These are phyloP conservation scores for Cyclotella cryptica DNA, from an alignment of 108 stramenopile species.

Conservation along the genomic window DNA sequence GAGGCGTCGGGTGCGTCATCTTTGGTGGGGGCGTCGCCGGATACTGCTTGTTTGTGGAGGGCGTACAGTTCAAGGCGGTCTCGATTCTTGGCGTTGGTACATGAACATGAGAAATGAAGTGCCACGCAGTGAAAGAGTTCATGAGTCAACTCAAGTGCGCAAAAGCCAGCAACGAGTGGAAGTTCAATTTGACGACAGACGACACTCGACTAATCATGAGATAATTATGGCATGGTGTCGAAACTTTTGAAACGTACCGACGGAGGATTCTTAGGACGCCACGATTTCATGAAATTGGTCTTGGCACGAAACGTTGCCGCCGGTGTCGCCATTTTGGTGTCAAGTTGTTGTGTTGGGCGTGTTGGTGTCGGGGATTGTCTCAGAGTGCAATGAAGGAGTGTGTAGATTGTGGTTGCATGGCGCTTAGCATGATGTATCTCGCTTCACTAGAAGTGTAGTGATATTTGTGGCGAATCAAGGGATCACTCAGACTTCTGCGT, in stretches of 20 bases:
- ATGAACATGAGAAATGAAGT: neutral
- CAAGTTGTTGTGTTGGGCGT: no score
- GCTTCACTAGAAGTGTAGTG: no score
- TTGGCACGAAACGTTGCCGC: slow-evolving; percentile 71
- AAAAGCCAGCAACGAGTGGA: neutral
- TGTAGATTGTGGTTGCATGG: no score
- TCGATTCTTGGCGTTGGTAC: slow-evolving; percentile 57
- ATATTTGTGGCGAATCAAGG: no score
- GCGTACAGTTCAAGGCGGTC: slow-evolving; percentile 90
- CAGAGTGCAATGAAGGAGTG: no score
- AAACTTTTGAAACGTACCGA: slow-evolving; percentile 57
- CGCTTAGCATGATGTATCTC: no score
- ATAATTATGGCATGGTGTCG: no score
- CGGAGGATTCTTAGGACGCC: slow-evolving; percentile 80
- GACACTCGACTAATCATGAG: no score
- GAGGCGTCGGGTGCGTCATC: slow-evolving; percentile 45
- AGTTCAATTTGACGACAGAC: neutral
- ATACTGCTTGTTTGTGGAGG: slow-evolving; percentile 88
- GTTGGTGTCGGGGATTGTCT: no score
- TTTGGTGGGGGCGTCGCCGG: slow-evolving; percentile 73
- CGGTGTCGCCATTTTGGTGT: slow-evolving; percentile 25
- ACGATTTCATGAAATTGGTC: slow-evolving; percentile 76
- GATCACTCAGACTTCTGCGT: no score
- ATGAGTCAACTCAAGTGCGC: slow-evolving; percentile 9
- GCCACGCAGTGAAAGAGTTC: neutral